Base-by-base conservation (phyloP, 768 basidiomycete species). In the Mycena filopes region DNA sequence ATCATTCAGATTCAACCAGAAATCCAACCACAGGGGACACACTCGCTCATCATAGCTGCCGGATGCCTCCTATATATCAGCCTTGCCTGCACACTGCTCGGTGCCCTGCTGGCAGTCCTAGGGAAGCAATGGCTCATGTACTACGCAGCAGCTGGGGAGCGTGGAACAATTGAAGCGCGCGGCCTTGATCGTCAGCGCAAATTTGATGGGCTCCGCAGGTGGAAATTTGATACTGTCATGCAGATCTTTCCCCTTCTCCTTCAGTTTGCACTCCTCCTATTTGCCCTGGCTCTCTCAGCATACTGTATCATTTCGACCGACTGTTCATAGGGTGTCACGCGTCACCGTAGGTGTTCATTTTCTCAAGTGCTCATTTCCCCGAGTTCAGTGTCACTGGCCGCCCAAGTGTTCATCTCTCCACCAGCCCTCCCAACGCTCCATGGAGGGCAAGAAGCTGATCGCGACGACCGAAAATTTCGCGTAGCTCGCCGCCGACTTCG, bases 61-160 rank as follows among this genome's bases (percentile, higher is more conserved):
- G 33, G 25, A 16, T 23, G 21, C 41, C 15, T 56, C 11, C 51
- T 53, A 11, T 53, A 53, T 36, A 23, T 53, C 23, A 38, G 51
- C 33, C 51, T 53, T n/a, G 7, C 7, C 11, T 28, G 45, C 4
- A 58, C 56, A 4, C n/a, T 58, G 16, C 23, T 40, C 7, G 56
- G 31, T 11, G 29, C 56, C 6, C n/a, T 47, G 9, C n/a, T 55
- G 10, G 53, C 33, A 7, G 53, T 55, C 6, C 53, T 55, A 3
- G 53, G 53, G 15, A 58, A 47, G n/a, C 56, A 58, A 28, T 58
- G 56, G 56, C 29, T 58, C 31, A 33, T 33, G 5, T 28, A 47
- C 31, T 58, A 58, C 43, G 18, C 12, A 6, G 33, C 33, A 3
- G 45, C 46, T 5, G 45, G 45, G 3, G 47, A 58, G 13, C 18